phyloP scores from a whole-genome alignment of 306 rosid genomes.

The Malus orientalis region DNA sequence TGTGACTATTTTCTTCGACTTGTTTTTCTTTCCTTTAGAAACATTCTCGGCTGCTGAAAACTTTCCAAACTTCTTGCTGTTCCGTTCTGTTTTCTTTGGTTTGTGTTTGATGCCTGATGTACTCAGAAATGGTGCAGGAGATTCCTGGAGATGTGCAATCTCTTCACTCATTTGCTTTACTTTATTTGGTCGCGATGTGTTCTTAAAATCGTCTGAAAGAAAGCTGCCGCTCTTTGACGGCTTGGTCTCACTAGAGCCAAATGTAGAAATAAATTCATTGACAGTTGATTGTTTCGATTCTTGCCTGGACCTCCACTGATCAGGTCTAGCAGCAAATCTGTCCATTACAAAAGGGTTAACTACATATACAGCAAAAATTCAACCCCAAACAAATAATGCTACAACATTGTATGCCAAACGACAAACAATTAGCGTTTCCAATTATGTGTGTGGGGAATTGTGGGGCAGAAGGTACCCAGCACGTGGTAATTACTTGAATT shows the following conservation, averaged over 20 bases:
- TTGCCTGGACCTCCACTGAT: constrained; percentile 85
- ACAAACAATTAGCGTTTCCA: neutral
- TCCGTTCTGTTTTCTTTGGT: constrained; percentile 26
- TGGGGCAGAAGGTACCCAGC: neutral
- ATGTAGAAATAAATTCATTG: constrained; percentile 54
- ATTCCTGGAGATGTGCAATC: constrained; percentile 43
- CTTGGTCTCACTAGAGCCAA: constrained; percentile 54
- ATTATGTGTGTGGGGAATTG: neutral
- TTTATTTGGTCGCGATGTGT: constrained; percentile 29
- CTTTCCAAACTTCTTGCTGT: constrained; percentile 25
- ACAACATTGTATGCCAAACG: neutral
- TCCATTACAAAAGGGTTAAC: constrained; percentile 14
- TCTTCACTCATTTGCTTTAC: constrained; percentile 59
- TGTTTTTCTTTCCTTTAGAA: constrained; percentile 20
- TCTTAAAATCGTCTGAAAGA: constrained; percentile 40
- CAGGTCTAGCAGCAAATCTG: constrained; percentile 75
- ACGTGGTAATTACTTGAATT: neutral
- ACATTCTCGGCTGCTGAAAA: constrained; percentile 23
- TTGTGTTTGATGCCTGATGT: constrained; percentile 36
- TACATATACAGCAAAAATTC: constrained; percentile 1
- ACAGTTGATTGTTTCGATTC: constrained; percentile 67
- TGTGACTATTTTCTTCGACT: constrained; percentile 16
- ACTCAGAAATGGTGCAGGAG: constrained; percentile 62
- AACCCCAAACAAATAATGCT: constrained; percentile 11
- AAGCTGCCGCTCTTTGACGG: constrained; percentile 30